Base-by-base conservation (phyloP, 2,329 filamentous ascomycete species). In the Xylariomycetidae sp. region DNA sequence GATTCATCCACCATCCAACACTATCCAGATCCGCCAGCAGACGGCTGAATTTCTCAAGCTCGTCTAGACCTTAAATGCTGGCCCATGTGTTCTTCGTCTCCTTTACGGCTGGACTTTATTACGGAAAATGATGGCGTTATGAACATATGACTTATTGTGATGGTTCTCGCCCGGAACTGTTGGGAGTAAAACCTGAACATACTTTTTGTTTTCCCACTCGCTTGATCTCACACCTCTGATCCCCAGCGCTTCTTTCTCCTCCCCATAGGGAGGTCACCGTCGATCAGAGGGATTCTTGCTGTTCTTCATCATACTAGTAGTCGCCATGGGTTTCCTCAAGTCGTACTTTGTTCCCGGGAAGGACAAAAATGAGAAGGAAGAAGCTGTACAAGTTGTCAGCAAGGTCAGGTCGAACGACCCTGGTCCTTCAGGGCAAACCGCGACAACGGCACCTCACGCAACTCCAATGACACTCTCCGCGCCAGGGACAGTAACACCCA, bases 281-380 rank as follows among this genome's bases (percentile, higher is more conserved):
- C 36, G 25, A 27, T 31, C 36, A 30, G 41, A 33, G 33, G 22
- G 37, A 31, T 19, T 42, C 37, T 20, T 27, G 41, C 37, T 22
- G 40, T 40, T 31, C 23, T 13, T 30, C 34, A 25, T 25, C 23
- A 35, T 23, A 16, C 31, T 31, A 27, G 33, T 38, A 9, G 37
- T 36, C 30, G 33, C 33, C 35, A 61, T 61, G 58, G 39, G 51
- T 27, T 48, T 50, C 40, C 35, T 60, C 44, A 59, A 54, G 44
- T 53, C 54, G 8, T 60, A 59, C 39, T 54, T 60, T 31, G 44
- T 51, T 27, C 57, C 56, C 13, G 48, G 50, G 18, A 46, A 49
- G 30, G 23, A 38, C 32, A 43, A 48, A n/a, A 42, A 41, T 10
- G 44, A 51, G 33, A 16, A 46, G 40, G 22, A 44, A 49, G 29